A percentile compares a stretch with the other conserved stretches of the same genome.
These are phyloP conservation scores for Violaceomyces palustris DNA, from an alignment of 1,284 basidiomycete genomes.

Conservation along the genomic window DNA sequence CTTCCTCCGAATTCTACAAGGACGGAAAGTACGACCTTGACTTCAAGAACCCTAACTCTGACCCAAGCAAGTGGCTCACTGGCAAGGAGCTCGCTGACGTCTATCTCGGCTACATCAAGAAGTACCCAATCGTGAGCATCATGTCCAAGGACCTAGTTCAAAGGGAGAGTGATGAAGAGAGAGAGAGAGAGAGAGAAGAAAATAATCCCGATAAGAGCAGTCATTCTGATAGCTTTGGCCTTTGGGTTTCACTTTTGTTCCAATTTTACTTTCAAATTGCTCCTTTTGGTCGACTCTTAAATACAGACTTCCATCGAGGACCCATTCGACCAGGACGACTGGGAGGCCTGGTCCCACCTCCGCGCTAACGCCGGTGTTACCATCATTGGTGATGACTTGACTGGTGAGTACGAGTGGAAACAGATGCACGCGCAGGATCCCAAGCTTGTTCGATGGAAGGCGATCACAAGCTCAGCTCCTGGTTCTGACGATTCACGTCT, in stretches of 20 bases:
- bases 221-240: no score
- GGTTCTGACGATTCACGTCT: no score
- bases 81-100: slow-evolving; percentile 88
- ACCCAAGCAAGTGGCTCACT: slow-evolving; percentile 87
- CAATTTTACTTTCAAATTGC: slow-evolving; percentile 59
- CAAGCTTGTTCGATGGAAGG: no score
- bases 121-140: slow-evolving; percentile 60
- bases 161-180: no score
- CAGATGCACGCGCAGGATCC: no score
- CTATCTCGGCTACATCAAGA: slow-evolving; percentile 63
- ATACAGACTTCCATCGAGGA: slow-evolving; percentile 99
- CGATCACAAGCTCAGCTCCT: no score
- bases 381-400: slow-evolving; percentile 96
- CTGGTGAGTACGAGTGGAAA: no score
- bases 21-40: slow-evolving; percentile 99
- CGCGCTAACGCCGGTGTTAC: slow-evolving; percentile 59
- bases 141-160: no score
- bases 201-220: no score
- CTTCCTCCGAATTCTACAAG: slow-evolving; percentile 99
- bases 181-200: no score
- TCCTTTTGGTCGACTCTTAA: no score
- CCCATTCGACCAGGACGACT: slow-evolving; percentile 99
- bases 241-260: no score
- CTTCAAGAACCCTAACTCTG: slow-evolving; percentile 99
- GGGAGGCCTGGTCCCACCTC: slow-evolving; percentile 95